Conservation (phyloP, 306 rosid species). For the Vigna reflexopilosa region DNA sequence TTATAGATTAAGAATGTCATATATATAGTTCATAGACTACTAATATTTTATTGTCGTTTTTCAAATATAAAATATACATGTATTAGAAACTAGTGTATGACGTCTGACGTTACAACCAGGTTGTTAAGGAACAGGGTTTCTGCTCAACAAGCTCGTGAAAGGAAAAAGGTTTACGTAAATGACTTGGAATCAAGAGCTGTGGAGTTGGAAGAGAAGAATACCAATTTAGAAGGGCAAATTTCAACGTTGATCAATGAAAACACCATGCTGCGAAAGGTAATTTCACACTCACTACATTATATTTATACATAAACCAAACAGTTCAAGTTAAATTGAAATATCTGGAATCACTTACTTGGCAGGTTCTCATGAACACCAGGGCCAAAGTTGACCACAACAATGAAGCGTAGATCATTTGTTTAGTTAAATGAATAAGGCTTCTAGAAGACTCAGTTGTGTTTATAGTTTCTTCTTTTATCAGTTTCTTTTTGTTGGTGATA, state of each 20-base stretch:
- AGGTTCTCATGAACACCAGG: constrained; percentile 72
- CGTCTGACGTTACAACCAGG: constrained; percentile 37
- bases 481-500: too few species aligned
- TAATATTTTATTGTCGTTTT: too few species aligned
- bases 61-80: too few species aligned
- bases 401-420: constrained; percentile 44
- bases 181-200: constrained; percentile 71
- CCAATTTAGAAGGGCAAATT: constrained; percentile 72
- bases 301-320: background rate
- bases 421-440: background rate
- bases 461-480: too few species aligned
- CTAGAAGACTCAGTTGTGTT: too few species aligned
- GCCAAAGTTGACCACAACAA: constrained; percentile 57
- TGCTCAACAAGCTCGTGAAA: constrained; percentile 89
- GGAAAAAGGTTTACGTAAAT: constrained; percentile 78
- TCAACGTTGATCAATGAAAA: constrained; percentile 75
- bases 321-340: background rate
- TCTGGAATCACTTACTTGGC: background rate
- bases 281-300: background rate
- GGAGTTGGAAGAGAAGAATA: constrained; percentile 69
- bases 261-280: constrained; percentile 69
- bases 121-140: constrained; percentile 86
- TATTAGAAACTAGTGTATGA: background rate
- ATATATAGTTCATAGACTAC: too few species aligned
- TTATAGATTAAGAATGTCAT: too few species aligned